Percentiles rank a stretch among this genome's conserved stretches.
Conservation (phyloP, 1,139 yeast species). For the Candida tetrigidarum region DNA sequence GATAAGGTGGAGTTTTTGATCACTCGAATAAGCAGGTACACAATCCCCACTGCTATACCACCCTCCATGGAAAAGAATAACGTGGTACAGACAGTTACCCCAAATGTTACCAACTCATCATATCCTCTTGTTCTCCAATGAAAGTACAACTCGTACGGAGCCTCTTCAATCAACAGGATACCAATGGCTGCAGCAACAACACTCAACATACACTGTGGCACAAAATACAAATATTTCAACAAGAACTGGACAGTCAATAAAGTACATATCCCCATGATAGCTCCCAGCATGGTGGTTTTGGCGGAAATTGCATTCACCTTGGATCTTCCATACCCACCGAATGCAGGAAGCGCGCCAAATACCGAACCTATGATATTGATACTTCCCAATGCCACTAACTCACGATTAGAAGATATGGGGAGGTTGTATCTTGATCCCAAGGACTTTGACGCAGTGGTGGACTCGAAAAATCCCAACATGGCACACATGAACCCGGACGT, state of each 20-base stretch:
- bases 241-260: slow-evolving; percentile 65
- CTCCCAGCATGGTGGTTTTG: slow-evolving; percentile 81
- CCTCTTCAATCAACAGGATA: slow-evolving; percentile 77
- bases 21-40: slow-evolving; percentile 78
- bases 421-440: slow-evolving; percentile 67
- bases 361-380: slow-evolving; percentile 69
- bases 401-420: slow-evolving; percentile 76
- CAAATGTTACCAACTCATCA: slow-evolving; percentile 75
- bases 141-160: slow-evolving; percentile 78
- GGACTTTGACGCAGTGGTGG: slow-evolving; percentile 90
- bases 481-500: slow-evolving; percentile 77
- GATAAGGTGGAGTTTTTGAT: slow-evolving; percentile 86
- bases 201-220: slow-evolving; percentile 83
- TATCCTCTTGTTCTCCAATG: slow-evolving; percentile 78
- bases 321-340: slow-evolving; percentile 96
- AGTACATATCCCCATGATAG: slow-evolving; percentile 76
- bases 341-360: slow-evolving; percentile 86
- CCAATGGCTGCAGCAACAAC: slow-evolving; percentile 86
- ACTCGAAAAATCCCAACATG: slow-evolving; percentile 88
- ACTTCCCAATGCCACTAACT: slow-evolving; percentile 80
- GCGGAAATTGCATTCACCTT: slow-evolving; percentile 89
- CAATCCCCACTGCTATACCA: slow-evolving; percentile 86
- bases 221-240: slow-evolving; percentile 65
- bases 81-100: slow-evolving; percentile 72
- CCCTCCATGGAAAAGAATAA: slow-evolving; percentile 84